Evolutionary conservation across 352 stramenopile genomes (phyloP).

Genomic region (Phytopythium boreale): DNA sequence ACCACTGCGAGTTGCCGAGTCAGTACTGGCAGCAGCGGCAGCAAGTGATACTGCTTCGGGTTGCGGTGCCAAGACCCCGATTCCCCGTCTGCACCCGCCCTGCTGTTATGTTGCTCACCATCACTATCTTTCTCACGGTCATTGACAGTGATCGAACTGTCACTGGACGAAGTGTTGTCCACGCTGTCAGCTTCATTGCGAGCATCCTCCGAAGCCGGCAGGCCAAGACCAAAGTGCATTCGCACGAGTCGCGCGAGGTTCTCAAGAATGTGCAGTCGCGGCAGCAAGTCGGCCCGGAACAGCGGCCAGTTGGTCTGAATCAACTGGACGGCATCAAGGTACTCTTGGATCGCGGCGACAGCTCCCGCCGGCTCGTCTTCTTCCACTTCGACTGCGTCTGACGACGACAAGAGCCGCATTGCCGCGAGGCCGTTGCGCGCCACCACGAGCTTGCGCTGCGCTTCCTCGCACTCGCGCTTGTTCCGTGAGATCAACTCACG

Average conservation of each 20-base stretch:
- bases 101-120: neutral
- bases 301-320: conserved; percentile 56
- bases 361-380: neutral
- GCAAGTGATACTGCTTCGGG: conserved; percentile 41
- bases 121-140: neutral
- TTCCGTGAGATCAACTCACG: conserved; percentile 62
- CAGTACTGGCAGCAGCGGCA: conserved; percentile 38
- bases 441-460: conserved; percentile 69
- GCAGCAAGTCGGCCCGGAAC: conserved; percentile 68
- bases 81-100: neutral
- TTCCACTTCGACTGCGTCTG: conserved; percentile 10
- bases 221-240: neutral
- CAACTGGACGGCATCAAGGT: conserved; percentile 38
- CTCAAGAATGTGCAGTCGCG: conserved; percentile 62
- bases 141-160: neutral
- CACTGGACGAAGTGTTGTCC: neutral
- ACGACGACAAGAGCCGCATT: conserved; percentile 33
- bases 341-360: conserved; percentile 43
- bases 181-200: neutral
- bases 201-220: neutral
- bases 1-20: conserved; percentile 17
- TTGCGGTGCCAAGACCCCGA: neutral
- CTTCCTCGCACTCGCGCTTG: conserved; percentile 78
- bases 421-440: conserved; percentile 73
- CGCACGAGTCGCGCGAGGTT: conserved; percentile 44